Conservation (phyloP, 768 basidiomycete species). For the Boletus rufocinnamomeus region DNA sequence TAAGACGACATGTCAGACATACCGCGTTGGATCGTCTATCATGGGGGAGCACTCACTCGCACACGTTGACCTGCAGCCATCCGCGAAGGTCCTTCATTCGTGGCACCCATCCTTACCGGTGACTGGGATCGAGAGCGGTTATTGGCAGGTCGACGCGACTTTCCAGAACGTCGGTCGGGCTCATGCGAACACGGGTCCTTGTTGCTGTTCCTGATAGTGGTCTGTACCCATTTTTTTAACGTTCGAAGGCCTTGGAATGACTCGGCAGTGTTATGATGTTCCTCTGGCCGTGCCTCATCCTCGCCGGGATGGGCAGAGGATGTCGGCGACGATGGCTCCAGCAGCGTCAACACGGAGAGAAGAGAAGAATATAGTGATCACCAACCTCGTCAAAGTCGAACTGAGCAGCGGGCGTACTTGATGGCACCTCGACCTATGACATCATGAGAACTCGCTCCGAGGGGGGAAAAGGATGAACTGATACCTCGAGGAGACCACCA, state of each 20-base stretch:
- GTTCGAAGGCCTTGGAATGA: background rate
- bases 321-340: background rate
- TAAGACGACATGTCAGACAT: background rate
- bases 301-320: background rate
- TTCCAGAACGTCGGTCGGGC: background rate
- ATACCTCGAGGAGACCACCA: background rate
- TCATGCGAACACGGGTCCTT: background rate
- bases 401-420: background rate
- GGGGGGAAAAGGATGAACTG: background rate
- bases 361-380: too few relatives aligned
- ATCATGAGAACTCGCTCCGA: background rate
- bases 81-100: background rate
- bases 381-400: background rate
- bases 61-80: background rate
- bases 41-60: background rate
- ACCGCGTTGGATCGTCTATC: background rate
- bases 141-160: background rate
- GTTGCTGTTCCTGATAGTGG: background rate
- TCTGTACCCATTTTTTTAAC: background rate
- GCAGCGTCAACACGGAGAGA: background rate
- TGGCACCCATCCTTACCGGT: background rate
- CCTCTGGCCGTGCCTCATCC: background rate
- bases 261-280: too few relatives aligned
- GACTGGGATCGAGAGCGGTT: background rate
- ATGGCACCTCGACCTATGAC: background rate